Base-by-base conservation (phyloP, 2,329 filamentous ascomycete genomes). In the Calonectria multiphialidica region DNA sequence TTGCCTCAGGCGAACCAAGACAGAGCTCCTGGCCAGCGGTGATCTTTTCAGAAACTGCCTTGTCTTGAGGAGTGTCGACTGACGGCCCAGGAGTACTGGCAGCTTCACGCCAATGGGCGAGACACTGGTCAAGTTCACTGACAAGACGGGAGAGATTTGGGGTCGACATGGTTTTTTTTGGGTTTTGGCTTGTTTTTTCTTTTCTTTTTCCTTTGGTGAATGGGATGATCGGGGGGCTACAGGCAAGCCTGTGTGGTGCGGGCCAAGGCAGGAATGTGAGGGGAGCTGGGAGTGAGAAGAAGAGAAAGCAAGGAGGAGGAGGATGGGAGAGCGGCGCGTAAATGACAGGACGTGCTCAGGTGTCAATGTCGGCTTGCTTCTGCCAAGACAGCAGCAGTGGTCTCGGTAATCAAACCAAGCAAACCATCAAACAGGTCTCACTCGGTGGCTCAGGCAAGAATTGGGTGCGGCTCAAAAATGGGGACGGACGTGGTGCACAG, bases 351-450 rank as follows among this genome's bases (percentile, higher is more conserved):
- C 23, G 53, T 40, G 53, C 9, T 37, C 40, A 33, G 40, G 53
- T 59, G 35, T 16, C 33, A 37, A 25, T 21, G 53, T 57, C 53
- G 33, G 53, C 21, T 57, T 18, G 53, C 33, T 57, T 23, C 53
- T 57, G 53, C 33, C 53, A 59, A 59, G 53, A 59, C 53, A 40
- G 15, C 33, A 15, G 47, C 13, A 59, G 33, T 35, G 21, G 53
- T 59, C 53, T 59, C 53, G 53, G 53, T 33, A 59, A 59, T 40
- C 53, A 59, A 59, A 37, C 30, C 53, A 59, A 59, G 23, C n/a
- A n/a, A 33, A 16, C 53, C 53, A 59, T 59, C 53, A 59, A 25
- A 59, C 33, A 59, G 53, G 33, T 59, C 53, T 59, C 53, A 59
- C 23, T 33, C 21, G 53, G 53, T 23, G 53, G 30, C 53, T 21